Base-by-base conservation (phyloP, 1,284 basidiomycete genomes). In the Ustilago trichophora region DNA sequence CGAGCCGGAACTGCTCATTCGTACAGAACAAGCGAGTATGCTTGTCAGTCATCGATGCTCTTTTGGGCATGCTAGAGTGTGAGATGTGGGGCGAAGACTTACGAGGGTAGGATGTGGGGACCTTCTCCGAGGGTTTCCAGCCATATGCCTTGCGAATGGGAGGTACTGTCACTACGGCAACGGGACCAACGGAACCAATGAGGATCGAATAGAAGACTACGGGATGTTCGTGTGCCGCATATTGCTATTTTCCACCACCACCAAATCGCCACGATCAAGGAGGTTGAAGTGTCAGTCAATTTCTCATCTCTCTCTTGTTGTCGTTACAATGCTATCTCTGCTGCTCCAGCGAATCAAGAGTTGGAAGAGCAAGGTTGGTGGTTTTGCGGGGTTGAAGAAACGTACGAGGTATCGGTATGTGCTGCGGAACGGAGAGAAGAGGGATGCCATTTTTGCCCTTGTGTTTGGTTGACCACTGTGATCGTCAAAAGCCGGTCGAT, bases 21-120 rank as follows among this genome's bases (percentile, higher is more conserved):
- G 7, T 15, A 38, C 3, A 11, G n/a, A 24, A 34, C 19, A 5
- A 22, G n/a, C 7, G 18, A 19, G 2, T 21, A 31, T 29, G n/a
- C 18, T 24, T 32, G 24, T 31, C 33, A 45, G 34, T 32, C 12
- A 29, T 22, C n/a, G n/a, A n/a, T n/a, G n/a, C n/a, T n/a, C n/a
- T n/a, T n/a, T n/a, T n/a, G n/a, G n/a, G n/a, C n/a, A n/a, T n/a
- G n/a, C n/a, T n/a, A n/a, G 37, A 7, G 24, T 7, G 18, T 9
- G 15, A 33, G 27, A 34, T 27, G 26, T 3, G 24, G 22, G 13
- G 19, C 6, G 32, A 16, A 8, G 3, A 86, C 92, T 81, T 81
- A 96, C 93, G 80, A 73, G 93, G 93, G 83, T 91, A 97, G 24
- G 90, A 87, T 12, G 89, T 88, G 10, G 93, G 93, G 48, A 92